Percentiles rank a stretch among this genome's conserved stretches.
These are phyloP conservation scores for Darksidea phi DNA, from an alignment of 495 filamentous ascomycete species.

Conservation along the genomic window DNA sequence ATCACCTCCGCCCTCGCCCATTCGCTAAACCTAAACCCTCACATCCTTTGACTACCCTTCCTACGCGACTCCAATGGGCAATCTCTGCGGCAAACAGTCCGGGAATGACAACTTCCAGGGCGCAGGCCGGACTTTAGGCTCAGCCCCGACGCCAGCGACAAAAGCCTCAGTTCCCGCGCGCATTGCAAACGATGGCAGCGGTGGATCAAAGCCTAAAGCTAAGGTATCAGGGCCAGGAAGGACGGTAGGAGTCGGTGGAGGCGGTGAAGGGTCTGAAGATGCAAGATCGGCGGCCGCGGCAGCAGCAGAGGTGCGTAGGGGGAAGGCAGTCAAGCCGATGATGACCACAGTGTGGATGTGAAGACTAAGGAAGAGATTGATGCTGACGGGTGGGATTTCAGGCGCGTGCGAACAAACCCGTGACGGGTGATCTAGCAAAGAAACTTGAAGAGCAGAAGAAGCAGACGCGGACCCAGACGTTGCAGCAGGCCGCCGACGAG, in stretches of 20 bases:
- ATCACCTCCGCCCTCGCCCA: slow-evolving; percentile 1
- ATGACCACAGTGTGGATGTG: slow-evolving; percentile 28
- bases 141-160: slow-evolving; percentile 19
- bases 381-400: slow-evolving; percentile 11
- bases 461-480: slow-evolving; percentile 31
- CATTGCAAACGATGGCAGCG: slow-evolving; percentile 5
- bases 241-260: slow-evolving; percentile 8
- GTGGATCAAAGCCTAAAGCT: not conserved
- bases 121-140: slow-evolving; percentile 19
- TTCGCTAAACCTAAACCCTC: not conserved
- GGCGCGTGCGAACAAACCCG: slow-evolving; percentile 21
- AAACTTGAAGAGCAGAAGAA: slow-evolving; percentile 32
- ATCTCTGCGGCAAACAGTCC: slow-evolving; percentile 29
- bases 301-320: slow-evolving; percentile 34
- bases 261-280: slow-evolving; percentile 3
- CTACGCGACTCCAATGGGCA: slow-evolving; percentile 18
- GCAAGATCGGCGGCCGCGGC: slow-evolving; percentile 21
- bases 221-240: slow-evolving; percentile 19
- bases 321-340: slow-evolving; percentile 13
- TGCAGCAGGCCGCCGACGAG: slow-evolving; percentile 22
- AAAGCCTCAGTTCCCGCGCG: slow-evolving; percentile 24
- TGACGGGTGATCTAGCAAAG: slow-evolving; percentile 24
- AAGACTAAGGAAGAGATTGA: not conserved
- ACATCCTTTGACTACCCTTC: not conserved
- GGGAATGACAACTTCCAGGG: slow-evolving; percentile 32